phyloP scores from a whole-genome alignment of 495 filamentous ascomycete species.

The Xylaria sp. region DNA sequence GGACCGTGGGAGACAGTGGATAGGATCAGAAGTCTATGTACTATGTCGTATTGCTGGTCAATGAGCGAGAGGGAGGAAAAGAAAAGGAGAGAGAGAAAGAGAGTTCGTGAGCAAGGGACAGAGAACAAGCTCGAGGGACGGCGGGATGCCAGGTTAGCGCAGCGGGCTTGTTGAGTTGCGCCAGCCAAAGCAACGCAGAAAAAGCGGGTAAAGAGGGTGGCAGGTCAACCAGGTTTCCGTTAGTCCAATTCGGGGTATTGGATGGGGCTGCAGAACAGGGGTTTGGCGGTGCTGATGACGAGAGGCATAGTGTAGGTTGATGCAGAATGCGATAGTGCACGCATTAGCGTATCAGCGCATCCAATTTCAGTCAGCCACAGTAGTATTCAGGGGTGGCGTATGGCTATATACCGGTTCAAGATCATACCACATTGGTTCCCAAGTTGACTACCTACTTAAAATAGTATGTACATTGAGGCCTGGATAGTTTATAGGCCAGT shows the following conservation, averaged over 20 bases:
- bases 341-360: slow-evolving; percentile 3
- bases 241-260: slow-evolving; percentile 12
- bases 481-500: not conserved
- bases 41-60: not conserved
- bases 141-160: slow-evolving; percentile 30
- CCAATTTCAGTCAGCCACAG: slow-evolving; percentile 4
- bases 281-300: not conserved
- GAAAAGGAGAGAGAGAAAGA: slow-evolving; percentile 27
- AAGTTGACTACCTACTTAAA: not conserved
- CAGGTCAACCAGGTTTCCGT: slow-evolving; percentile 40
- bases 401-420: not conserved
- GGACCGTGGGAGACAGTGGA: not conserved
- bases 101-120: slow-evolving; percentile 30
- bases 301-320: too few species aligned
- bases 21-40: not conserved
- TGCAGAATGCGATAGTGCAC: slow-evolving; percentile 4
- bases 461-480: not conserved
- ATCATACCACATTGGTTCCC: not conserved
- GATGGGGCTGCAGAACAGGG: not conserved
- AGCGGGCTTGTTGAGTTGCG: slow-evolving; percentile 21
- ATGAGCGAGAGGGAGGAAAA: slow-evolving; percentile 25
- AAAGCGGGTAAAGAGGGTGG: slow-evolving; percentile 42
- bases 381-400: slow-evolving; percentile 10
- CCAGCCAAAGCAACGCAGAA: slow-evolving; percentile 29
- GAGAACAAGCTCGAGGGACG: slow-evolving; percentile 35